phyloP scores from a whole-genome alignment of 352 stramenopile genomes.

The Globisporangium cylindrosporum region DNA sequence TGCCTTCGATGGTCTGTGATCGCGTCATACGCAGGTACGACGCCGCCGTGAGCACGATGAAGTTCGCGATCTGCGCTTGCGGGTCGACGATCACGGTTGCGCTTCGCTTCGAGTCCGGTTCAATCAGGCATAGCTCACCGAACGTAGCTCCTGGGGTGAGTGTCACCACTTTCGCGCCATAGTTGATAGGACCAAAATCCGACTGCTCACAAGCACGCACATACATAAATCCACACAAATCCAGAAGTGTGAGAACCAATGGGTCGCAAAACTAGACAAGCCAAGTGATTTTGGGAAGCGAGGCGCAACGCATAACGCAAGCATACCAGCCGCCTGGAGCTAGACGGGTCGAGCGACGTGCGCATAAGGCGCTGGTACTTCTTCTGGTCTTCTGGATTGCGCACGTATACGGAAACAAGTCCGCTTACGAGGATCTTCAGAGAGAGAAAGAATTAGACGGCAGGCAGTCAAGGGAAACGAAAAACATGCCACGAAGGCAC shows the following conservation, averaged over 20 bases:
- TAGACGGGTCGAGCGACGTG: conserved; percentile 37
- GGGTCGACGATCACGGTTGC: conserved; percentile 77
- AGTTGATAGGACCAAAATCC: conserved; percentile 36
- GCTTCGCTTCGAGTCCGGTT: conserved; percentile 82
- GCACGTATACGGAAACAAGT: conserved; percentile 71
- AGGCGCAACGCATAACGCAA: not conserved
- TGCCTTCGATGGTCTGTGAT: conserved; percentile 76
- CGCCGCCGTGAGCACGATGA: conserved; percentile 79
- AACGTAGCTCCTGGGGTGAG: conserved; percentile 79
- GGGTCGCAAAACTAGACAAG: not conserved
- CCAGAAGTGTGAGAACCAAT: not conserved
- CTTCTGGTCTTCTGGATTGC: conserved; percentile 64
- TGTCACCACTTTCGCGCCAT: conserved; percentile 64
- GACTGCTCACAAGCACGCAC: conserved; percentile 20
- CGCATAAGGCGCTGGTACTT: conserved; percentile 54
- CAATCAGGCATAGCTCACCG: conserved; percentile 82
- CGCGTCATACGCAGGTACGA: conserved; percentile 83
- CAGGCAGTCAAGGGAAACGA: not conserved
- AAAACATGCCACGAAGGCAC: not conserved
- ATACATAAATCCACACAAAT: not conserved
- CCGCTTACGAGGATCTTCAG: conserved; percentile 79
- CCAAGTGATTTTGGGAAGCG: not conserved
- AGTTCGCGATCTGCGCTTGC: conserved; percentile 66
- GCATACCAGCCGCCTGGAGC: conserved; percentile 39
- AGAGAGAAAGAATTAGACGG: not conserved